Evolutionary conservation across 2,329 filamentous ascomycete genomes (phyloP).

Genomic region (Diaporthe batatas): DNA sequence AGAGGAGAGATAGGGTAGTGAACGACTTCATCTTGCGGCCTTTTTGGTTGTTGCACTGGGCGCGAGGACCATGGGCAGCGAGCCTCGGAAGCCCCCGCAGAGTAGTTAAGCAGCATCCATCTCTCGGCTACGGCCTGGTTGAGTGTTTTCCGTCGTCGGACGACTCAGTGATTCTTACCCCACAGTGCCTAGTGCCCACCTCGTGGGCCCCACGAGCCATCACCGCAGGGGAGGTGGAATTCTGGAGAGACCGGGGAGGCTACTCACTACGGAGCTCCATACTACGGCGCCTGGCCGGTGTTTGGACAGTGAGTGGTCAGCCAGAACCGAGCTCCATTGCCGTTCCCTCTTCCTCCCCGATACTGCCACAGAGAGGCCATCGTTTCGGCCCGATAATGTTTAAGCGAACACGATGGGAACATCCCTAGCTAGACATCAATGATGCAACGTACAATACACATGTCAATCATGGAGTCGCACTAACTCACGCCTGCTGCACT

Average conservation of each 20-base stretch:
- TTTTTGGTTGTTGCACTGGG: neutral
- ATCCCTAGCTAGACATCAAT: neutral
- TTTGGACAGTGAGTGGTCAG: neutral
- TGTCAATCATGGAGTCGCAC: too few relatives aligned
- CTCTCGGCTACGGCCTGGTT: neutral
- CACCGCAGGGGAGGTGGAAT: neutral
- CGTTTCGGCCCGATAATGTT: neutral
- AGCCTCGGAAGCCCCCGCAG: neutral
- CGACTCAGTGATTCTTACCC: slow-evolving; percentile 15
- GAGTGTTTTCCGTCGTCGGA: neutral
- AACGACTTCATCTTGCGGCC: neutral
- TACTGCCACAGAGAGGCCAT: neutral
- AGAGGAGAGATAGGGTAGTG: neutral
- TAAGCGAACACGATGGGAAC: neutral
- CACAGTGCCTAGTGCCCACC: slow-evolving; percentile 9
- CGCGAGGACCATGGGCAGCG: neutral
- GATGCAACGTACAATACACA: neutral
- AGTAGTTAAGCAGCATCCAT: neutral
- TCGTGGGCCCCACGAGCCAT: neutral
- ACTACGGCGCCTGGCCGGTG: neutral
- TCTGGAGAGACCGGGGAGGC: neutral
- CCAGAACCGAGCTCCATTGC: neutral
- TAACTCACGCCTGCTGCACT: neutral
- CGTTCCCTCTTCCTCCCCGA: neutral
- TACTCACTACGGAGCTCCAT: neutral